Evolutionary conservation across 495 filamentous ascomycete genomes (phyloP), one percentile per base, ranked within the genome.

Genomic region (Pseudoneurospora amorphoporcata): DNA sequence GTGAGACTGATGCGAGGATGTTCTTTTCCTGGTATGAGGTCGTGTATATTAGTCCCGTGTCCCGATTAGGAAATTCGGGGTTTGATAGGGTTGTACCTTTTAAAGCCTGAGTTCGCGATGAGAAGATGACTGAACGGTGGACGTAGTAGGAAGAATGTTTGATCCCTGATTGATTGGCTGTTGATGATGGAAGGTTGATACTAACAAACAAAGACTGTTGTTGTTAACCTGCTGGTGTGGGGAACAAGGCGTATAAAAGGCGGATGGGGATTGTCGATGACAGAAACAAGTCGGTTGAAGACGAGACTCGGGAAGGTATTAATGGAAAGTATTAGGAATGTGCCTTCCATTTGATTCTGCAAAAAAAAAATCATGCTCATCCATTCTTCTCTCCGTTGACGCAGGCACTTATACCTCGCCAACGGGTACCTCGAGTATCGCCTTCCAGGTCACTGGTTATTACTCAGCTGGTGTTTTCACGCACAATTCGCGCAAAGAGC

Each of bases 401-500:
- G 47, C 23, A 65, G 37, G 53, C 53, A 65, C 53, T 35, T 8
- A 61, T 61, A 61, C 29, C 29, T 32, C 8, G 3, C 3, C 9
- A 23, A 23, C 23, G 23, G 23, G 23, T 7, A 3, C 12, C 3
- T 19, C 19, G 37, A 8, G 58, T 17, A 45, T 41, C 19, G 37
- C 37, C 58, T 68, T 4, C 69, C 45, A 17, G 16, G 43, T 65
- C 37, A 12, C 6, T 1, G 12, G 3, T 16, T 42, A 75, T 77
- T 76, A 75, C 69, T 76, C 73, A 74, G 70, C 74, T 16, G 23
- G 10, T 29, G 16, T 68, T 75, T 78, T 74, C 71, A 74, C 78
- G 78, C 78, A 78, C 77, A 80, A 80, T 75, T 71, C 53, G 70
- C 78, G 75, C 78, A 80, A 45, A 17, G 68, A n/a, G 43, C 45